Base-by-base conservation (phyloP, 2,329 filamentous ascomycete species). In the Colletotrichum lindemuthianum region DNA sequence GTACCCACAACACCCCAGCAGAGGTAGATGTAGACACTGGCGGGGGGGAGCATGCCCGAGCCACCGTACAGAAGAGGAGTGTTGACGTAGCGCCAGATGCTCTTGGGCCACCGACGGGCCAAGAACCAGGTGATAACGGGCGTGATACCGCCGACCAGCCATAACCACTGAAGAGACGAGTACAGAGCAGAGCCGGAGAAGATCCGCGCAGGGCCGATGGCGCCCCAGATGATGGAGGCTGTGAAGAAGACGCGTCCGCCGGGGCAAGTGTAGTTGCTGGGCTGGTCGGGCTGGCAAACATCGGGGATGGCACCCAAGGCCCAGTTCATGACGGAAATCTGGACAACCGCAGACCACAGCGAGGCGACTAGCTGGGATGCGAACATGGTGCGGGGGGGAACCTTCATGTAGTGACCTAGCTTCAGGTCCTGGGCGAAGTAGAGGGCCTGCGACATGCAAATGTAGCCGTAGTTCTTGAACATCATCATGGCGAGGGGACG, bases 381-480 rank as follows among this genome's bases (percentile, higher is more conserved):
- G 70, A 90, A 90, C 76, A 88, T 86, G 63, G 82, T 81, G n/a
- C 86, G 83, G 8, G 86, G 87, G 2, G 87, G 86, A 2, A 85
- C 82, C 75, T 85, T 85, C 86, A 90, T 90, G 77, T 91, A 91
- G 73, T 91, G 88, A 16, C 86, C 88, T 2, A 90, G 81, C 73
- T 90, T 90, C 70, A 90, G 81, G 69, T 90, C 88, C 72, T 88
- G 86, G 6, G 82, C 80, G 73, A 90, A 90, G 73, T 85, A 88
- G 53, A 90, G 79, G 0, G 86, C 88, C 73, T 90, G 87, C 13
- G 81, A 81, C 86, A 90, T 90, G 76, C 82, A 87, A 60, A 91
- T 85, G 72, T 90, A 91, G 54, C 88, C 88, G 70, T 90, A 92
- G 66, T 88, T 90, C 76, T 92, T 92, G 80, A 92, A 92, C 78